Percentiles rank a stretch among this genome's conserved stretches.
phyloP scores from a whole-genome alignment of 495 filamentous ascomycete species.

The Xylaria nigripes region DNA sequence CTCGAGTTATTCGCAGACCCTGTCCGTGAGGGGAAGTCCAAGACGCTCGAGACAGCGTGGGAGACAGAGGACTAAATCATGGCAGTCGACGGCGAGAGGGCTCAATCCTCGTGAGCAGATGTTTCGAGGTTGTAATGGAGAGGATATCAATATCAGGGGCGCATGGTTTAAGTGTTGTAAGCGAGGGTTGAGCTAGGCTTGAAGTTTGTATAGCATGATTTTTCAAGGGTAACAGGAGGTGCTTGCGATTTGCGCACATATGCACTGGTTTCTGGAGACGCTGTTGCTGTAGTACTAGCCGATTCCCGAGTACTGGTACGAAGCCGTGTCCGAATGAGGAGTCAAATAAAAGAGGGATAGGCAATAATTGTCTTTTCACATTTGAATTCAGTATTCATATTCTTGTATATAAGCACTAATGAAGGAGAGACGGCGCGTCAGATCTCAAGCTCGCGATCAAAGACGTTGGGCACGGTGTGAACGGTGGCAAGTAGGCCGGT shows the following conservation, averaged over 20 bases:
- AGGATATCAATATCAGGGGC: constrained; percentile 4
- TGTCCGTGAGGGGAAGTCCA: not conserved
- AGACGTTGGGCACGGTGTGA: constrained; percentile 12
- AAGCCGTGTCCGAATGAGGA: no score
- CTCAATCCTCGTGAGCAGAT: constrained; percentile 5
- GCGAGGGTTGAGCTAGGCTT: not conserved
- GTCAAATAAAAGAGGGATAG: no score
- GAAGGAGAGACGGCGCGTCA: constrained; percentile 7
- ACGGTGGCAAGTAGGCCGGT: constrained; percentile 10
- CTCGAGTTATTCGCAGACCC: not conserved
- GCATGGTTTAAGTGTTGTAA: constrained; percentile 2
- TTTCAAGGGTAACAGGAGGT: no score
- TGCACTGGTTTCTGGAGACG: no score
- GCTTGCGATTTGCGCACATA: no score
- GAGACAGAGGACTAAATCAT: not conserved
- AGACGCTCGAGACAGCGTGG: not conserved
- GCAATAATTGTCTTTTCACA: no score
- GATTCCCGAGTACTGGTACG: no score
- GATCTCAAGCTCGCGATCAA: constrained; percentile 16
- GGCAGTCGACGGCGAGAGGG: not conserved
- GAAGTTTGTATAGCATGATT: no score
- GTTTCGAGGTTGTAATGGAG: not conserved
- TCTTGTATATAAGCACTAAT: constrained; percentile 8
- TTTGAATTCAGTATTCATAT: no score
- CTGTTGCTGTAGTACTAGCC: no score